phyloP scores from a whole-genome alignment of 108 stramenopile genomes.

The Schizochytrium sp. region DNA sequence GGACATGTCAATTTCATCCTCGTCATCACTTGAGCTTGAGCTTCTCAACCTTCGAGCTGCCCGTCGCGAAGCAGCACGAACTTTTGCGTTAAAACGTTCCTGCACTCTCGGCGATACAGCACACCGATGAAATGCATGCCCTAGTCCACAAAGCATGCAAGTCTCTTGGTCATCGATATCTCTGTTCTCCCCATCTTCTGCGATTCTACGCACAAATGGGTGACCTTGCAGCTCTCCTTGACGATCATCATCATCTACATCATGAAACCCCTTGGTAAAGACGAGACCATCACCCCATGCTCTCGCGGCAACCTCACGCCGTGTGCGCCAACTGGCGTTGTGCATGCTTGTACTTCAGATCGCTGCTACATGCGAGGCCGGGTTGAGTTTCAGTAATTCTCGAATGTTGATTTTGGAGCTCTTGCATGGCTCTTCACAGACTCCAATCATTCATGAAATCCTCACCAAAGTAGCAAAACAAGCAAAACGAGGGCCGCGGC shows the following conservation, averaged over 20 bases:
- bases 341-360: too few species aligned
- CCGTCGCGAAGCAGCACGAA: neutral
- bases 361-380: too few species aligned
- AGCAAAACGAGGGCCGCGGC: too few species aligned
- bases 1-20: too few species aligned
- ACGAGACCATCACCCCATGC: neutral
- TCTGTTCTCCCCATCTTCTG: neutral
- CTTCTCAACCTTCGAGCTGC: neutral
- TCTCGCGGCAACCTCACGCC: too few species aligned
- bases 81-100: neutral
- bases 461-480: too few species aligned
- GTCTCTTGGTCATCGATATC: neutral
- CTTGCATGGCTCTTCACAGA: too few species aligned
- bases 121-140: neutral
- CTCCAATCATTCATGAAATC: too few species aligned
- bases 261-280: neutral
- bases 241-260: too few species aligned
- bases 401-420: too few species aligned
- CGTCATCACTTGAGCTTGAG: neutral
- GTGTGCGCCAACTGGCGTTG: too few species aligned
- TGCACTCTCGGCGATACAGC: constrained; percentile 50
- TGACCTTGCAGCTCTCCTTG: neutral
- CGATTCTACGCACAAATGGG: neutral
- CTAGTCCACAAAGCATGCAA: constrained; percentile 45
- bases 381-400: too few species aligned